A percentile compares a stretch with the other conserved stretches of the same genome.
Conservation (phyloP, 1,284 basidiomycete genomes). For the Porogramme epimiltina region DNA sequence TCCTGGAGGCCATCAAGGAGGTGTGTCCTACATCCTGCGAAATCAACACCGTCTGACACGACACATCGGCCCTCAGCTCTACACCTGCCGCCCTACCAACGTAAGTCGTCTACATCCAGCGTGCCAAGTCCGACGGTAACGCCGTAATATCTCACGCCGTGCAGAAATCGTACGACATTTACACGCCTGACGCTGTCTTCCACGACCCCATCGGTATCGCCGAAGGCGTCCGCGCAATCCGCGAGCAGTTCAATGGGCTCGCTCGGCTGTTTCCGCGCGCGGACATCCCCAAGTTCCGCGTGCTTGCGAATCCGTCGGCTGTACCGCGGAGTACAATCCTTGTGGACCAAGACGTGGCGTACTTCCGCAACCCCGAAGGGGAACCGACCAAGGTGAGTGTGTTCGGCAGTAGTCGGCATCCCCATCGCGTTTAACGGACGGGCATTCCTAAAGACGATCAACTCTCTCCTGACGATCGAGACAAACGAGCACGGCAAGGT, state of each 20-base stretch:
- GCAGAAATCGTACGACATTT: slow-evolving; percentile 47
- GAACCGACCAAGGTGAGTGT: slow-evolving; percentile 43
- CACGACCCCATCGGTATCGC: slow-evolving; percentile 54
- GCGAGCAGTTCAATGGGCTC: slow-evolving; percentile 49
- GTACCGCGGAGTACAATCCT: slow-evolving; percentile 42
- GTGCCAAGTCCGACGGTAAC: background rate
- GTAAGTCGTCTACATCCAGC: slow-evolving; percentile 23
- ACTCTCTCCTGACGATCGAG: slow-evolving; percentile 48
- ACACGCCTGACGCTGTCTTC: slow-evolving; percentile 45
- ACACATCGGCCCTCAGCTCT: slow-evolving; percentile 37
- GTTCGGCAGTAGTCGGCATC: background rate
- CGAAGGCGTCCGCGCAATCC: slow-evolving; percentile 43
- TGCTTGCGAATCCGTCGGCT: slow-evolving; percentile 43
- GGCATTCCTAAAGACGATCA: slow-evolving; percentile 36
- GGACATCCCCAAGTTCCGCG: slow-evolving; percentile 44
- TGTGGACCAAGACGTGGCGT: slow-evolving; percentile 52
- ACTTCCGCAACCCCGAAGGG: slow-evolving; percentile 42
- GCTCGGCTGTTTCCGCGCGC: slow-evolving; percentile 48
- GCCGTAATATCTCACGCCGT: background rate
- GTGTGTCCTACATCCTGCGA: no score
- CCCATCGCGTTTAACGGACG: background rate
- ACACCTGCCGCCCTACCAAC: slow-evolving; percentile 44
- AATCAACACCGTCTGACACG: background rate
- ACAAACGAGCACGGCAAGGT: slow-evolving; percentile 42
- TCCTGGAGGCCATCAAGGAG: slow-evolving; percentile 45